These are phyloP conservation scores for Hyaloscypha hepaticicola DNA, from an alignment of 495 filamentous ascomycete species.

Conservation along the genomic window DNA sequence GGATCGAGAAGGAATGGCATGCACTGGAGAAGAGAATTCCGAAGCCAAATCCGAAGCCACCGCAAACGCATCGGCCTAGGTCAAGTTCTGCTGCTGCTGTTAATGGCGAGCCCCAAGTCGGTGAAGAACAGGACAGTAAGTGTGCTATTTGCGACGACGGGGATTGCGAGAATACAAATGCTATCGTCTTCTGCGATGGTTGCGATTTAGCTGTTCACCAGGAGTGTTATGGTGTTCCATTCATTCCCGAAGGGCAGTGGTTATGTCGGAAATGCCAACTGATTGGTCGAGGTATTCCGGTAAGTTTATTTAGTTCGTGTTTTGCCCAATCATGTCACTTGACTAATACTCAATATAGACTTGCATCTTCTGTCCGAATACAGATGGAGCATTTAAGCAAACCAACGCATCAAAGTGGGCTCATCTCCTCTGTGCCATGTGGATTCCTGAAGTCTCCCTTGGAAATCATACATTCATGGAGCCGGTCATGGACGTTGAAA, in stretches of 20 bases:
- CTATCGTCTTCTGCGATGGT: constrained; percentile 98
- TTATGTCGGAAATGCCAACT: constrained; percentile 95
- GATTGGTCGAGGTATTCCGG: constrained; percentile 84
- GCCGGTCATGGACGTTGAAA: constrained; percentile 95
- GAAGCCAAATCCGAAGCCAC: constrained; percentile 92
- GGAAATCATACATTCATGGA: constrained; percentile 99
- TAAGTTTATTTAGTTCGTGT: constrained; percentile 41
- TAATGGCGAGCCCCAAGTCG: constrained; percentile 82
- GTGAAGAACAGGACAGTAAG: constrained; percentile 95
- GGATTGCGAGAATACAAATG: constrained; percentile 99
- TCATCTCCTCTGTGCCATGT: constrained; percentile 93
- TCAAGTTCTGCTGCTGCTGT: constrained; percentile 91
- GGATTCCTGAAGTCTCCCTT: constrained; percentile 95
- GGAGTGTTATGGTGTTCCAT: constrained; percentile 98
- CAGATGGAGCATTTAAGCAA: constrained; percentile 97
- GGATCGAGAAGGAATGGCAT: constrained; percentile 98
- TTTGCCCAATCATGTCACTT: constrained; percentile 9
- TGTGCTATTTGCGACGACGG: constrained; percentile 98
- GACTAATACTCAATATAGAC: constrained; percentile 47
- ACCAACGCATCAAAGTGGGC: constrained; percentile 94
- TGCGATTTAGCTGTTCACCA: constrained; percentile 98
- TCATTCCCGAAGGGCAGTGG: constrained; percentile 99
- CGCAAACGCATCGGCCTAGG: constrained; percentile 83
- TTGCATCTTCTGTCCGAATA: constrained; percentile 98
- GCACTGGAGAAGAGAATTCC: constrained; percentile 93